Conservation (phyloP, 805 yeast species). For the Pichia thaimueangensis region DNA sequence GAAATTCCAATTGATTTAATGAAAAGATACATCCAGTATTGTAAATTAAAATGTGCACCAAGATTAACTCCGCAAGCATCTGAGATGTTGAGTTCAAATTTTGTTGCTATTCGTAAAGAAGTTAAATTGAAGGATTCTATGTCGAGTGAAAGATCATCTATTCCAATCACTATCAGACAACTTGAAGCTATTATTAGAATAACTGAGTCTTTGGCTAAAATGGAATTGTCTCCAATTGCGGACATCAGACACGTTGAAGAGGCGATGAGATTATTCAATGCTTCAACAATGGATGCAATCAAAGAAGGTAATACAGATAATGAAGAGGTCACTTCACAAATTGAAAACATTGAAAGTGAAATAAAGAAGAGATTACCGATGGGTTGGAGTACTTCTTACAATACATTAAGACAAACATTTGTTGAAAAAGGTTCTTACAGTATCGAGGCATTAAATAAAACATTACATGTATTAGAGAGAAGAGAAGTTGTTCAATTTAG, state of each 20-base stretch:
- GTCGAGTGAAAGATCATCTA: slow-evolving; percentile 84
- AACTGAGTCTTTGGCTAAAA: slow-evolving; percentile 86
- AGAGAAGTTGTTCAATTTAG: slow-evolving; percentile 84
- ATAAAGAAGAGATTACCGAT: slow-evolving; percentile 86
- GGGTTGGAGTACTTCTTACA: slow-evolving; percentile 92
- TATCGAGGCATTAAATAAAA: slow-evolving; percentile 72
- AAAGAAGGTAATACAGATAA: slow-evolving; percentile 48
- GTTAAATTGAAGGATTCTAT: slow-evolving; percentile 75
- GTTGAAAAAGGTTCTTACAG: slow-evolving; percentile 54
- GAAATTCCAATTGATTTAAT: slow-evolving; percentile 86
- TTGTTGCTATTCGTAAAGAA: slow-evolving; percentile 81
- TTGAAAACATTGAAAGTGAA: slow-evolving; percentile 74
- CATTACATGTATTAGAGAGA: slow-evolving; percentile 73
- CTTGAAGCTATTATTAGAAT: slow-evolving; percentile 95
- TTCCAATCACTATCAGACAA: slow-evolving; percentile 97
- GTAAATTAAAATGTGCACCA: slow-evolving; percentile 89
- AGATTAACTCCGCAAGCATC: slow-evolving; percentile 83
- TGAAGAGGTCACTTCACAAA: slow-evolving; percentile 57
- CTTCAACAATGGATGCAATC: slow-evolving; percentile 93
- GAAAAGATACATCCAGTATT: slow-evolving; percentile 89
- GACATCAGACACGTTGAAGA: slow-evolving; percentile 88
- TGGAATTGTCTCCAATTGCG: slow-evolving; percentile 77
- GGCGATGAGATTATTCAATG: slow-evolving; percentile 88
- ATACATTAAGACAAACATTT: slow-evolving; percentile 77
- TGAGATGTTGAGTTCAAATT: slow-evolving; percentile 84